Percentiles rank a stretch among this genome's conserved stretches.
Evolutionary conservation across 805 yeast genomes (phyloP).

Genomic region (Metschnikowia picachoensis): DNA sequence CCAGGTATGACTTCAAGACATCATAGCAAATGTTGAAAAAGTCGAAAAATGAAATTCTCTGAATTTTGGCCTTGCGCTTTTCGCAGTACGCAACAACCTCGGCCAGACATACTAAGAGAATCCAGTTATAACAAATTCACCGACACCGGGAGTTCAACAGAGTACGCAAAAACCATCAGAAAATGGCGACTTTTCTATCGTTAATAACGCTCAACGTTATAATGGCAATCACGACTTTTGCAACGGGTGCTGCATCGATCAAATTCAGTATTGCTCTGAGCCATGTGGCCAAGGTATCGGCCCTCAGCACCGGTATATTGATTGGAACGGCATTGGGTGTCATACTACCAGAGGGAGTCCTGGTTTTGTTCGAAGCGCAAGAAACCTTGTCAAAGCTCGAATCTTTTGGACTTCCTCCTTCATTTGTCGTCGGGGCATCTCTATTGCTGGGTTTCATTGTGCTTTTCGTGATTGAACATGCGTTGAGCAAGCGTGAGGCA

Average conservation of each 20-base stretch:
- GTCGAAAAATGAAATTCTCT: no score
- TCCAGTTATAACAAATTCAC: no score
- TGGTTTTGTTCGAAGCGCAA: constrained; percentile 30
- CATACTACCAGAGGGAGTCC: constrained; percentile 65
- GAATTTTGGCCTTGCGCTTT: no score
- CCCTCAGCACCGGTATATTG: constrained; percentile 56
- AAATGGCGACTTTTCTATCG: constrained; percentile 4
- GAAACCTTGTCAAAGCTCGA: constrained; percentile 1
- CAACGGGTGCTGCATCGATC: constrained; percentile 12
- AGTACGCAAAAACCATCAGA: background rate
- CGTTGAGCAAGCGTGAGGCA: constrained; percentile 8
- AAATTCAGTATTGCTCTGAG: constrained; percentile 8
- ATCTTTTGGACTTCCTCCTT: constrained; percentile 4
- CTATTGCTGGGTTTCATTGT: constrained; percentile 51
- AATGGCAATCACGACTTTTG: constrained; percentile 11
- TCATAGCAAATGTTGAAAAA: no score
- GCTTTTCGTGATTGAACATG: constrained; percentile 47
- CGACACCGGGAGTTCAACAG: background rate
- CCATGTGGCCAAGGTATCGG: constrained; percentile 37
- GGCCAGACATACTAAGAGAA: no score
- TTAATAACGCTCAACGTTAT: constrained; percentile 8
- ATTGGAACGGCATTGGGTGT: constrained; percentile 57
- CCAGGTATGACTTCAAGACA: no score
- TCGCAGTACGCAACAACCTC: no score
- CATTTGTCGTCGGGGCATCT: constrained; percentile 43